Evolutionary conservation across 306 rosid species (phyloP).

Genomic region (Crataegus laevigata): DNA sequence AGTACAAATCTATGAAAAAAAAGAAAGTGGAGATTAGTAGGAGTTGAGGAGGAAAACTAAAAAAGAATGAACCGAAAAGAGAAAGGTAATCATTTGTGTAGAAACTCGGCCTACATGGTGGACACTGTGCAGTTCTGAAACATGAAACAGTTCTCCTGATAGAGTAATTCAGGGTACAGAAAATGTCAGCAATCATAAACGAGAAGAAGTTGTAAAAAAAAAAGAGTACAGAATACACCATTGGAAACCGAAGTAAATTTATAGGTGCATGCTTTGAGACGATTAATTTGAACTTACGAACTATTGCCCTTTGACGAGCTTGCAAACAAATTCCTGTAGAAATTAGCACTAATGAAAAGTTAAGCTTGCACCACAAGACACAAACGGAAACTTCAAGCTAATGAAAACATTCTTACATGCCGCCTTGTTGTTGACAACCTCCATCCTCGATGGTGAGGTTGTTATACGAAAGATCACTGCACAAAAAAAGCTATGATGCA

Average conservation of each 20-base stretch:
- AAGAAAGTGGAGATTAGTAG: not conserved
- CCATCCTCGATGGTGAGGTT: constrained; percentile 28
- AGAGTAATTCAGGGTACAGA: constrained; percentile 13
- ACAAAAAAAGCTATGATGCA: not conserved
- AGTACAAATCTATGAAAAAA: constrained; percentile 27
- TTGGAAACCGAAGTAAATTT: not conserved
- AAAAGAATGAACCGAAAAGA: not conserved
- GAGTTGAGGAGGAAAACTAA: not conserved
- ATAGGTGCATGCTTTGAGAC: not conserved
- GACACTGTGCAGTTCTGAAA: constrained; percentile 24
- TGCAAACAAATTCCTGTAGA: constrained; percentile 49
- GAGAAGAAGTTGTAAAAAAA: not conserved
- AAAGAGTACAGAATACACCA: not conserved
- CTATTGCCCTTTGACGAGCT: constrained; percentile 3
- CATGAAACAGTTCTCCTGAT: constrained; percentile 45
- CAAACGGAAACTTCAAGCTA: not conserved
- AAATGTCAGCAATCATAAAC: constrained; percentile 15
- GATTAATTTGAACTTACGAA: constrained; percentile 37
- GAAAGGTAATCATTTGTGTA: not conserved
- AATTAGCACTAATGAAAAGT: not conserved
- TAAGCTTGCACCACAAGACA: not conserved
- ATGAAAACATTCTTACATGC: constrained; percentile 36
- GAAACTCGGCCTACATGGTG: constrained; percentile 30
- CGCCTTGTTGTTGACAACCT: constrained; percentile 26
- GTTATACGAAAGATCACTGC: constrained; percentile 55